phyloP scores from a whole-genome alignment of 2,329 filamentous ascomycete genomes.

The Intubia oerlemansii region DNA sequence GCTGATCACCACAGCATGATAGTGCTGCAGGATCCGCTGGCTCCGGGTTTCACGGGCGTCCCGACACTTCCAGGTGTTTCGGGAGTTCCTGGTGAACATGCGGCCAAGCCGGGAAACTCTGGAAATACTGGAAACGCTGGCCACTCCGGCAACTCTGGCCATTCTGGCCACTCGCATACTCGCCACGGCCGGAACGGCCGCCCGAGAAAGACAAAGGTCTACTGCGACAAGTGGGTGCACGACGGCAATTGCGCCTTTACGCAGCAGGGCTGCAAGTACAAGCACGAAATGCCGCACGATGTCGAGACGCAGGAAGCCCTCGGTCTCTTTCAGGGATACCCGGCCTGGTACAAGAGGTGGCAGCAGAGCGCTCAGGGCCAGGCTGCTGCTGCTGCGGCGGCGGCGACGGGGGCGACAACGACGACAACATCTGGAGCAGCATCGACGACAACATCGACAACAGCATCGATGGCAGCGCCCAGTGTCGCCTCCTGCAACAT shows the following conservation, averaged over 20 bases:
- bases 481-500: too few relatives aligned
- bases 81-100: too few relatives aligned
- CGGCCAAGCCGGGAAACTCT: too few relatives aligned
- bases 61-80: too few relatives aligned
- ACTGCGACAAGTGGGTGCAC: constrained; percentile 80
- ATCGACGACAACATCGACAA: too few relatives aligned
- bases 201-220: constrained; percentile 40
- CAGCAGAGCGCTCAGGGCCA: too few relatives aligned
- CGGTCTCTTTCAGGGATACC: constrained; percentile 47
- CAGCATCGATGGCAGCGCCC: too few relatives aligned
- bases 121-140: neutral
- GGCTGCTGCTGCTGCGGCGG: too few relatives aligned
- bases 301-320: constrained; percentile 41
- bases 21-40: constrained; percentile 15
- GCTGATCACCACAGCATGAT: constrained; percentile 20
- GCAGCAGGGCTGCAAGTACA: constrained; percentile 72
- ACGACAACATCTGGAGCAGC: too few relatives aligned
- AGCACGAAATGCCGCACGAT: constrained; percentile 72
- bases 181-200: constrained; percentile 2
- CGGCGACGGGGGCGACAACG: too few relatives aligned
- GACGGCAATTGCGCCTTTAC: constrained; percentile 68
- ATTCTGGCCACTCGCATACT: neutral
- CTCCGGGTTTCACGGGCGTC: neutral
- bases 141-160: neutral
- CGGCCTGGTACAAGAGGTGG: constrained; percentile 35